Conservation (phyloP, 768 basidiomycete species). For the Artomyces pyxidatus region DNA sequence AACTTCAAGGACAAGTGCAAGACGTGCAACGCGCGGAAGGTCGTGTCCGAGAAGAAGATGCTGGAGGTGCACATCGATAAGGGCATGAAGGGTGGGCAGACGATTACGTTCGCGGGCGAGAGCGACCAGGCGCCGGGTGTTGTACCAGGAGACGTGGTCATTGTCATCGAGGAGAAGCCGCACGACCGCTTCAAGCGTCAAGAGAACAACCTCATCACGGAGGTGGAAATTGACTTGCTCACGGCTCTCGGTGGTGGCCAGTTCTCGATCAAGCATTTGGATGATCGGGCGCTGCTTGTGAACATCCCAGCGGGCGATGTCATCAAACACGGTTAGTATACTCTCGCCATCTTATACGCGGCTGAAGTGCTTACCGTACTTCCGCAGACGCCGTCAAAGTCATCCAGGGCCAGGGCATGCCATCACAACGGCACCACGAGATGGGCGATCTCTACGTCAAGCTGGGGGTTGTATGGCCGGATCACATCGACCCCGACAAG, state of each 20-base stretch:
- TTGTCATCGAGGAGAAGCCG: constrained; percentile 88
- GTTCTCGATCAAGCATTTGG: constrained; percentile 86
- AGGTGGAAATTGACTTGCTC: constrained; percentile 88
- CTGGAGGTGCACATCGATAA: constrained; percentile 98
- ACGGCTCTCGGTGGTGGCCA: constrained; percentile 91
- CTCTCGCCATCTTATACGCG: neutral
- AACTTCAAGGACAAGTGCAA: constrained; percentile 89
- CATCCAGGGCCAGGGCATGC: constrained; percentile 95
- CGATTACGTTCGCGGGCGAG: constrained; percentile 82
- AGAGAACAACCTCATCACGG: constrained; percentile 78
- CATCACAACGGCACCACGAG: constrained; percentile 96
- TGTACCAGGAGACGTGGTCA: constrained; percentile 89
- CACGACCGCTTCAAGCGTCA: constrained; percentile 85
- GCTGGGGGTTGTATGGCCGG: constrained; percentile 85
- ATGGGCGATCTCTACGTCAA: constrained; percentile 88
- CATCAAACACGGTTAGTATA: constrained; percentile 79
- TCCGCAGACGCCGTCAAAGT: constrained; percentile 77
- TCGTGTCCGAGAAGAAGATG: constrained; percentile 88
- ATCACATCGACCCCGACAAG: constrained; percentile 54
- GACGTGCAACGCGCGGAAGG: constrained; percentile 93
- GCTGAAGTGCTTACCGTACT: constrained; percentile 5
- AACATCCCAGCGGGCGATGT: constrained; percentile 84
- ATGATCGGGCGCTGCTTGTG: constrained; percentile 82
- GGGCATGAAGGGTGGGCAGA: constrained; percentile 93
- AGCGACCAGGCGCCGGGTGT: constrained; percentile 87